These are phyloP conservation scores for Stagonosporopsis chrysanthemi DNA, from an alignment of 2,329 filamentous ascomycete species.

Conservation along the genomic window DNA sequence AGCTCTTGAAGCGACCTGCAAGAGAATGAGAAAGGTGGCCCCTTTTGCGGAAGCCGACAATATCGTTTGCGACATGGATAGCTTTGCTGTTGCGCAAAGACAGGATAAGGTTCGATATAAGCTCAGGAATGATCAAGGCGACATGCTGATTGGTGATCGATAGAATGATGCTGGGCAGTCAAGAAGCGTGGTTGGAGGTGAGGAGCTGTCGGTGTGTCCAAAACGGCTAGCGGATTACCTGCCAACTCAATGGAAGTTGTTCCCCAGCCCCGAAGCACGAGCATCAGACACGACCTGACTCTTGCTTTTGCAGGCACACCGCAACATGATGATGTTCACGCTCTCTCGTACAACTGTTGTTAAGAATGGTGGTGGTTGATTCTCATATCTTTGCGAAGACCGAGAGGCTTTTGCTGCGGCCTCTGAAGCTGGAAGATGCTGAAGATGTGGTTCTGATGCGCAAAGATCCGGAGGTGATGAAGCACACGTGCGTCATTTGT, in stretches of 20 bases:
- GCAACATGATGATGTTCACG: constrained; percentile 33
- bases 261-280: constrained; percentile 24
- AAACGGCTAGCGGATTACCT: constrained; percentile 32
- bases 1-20: constrained; percentile 86
- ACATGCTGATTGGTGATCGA: constrained; percentile 35
- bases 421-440: constrained; percentile 60
- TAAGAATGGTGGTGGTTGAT: constrained; percentile 46
- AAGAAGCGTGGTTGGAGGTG: constrained; percentile 30
- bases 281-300: constrained; percentile 22
- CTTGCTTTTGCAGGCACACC: constrained; percentile 29
- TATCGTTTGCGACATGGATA: constrained; percentile 44
- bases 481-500: constrained; percentile 57
- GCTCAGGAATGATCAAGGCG: constrained; percentile 17
- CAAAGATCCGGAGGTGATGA: constrained; percentile 68
- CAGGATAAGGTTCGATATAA: constrained; percentile 20
- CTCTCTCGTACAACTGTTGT: constrained; percentile 7
- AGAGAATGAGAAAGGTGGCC: constrained; percentile 83
- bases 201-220: constrained; percentile 28
- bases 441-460: constrained; percentile 62
- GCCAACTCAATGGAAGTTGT: constrained; percentile 9
- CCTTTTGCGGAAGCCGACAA: constrained; percentile 67
- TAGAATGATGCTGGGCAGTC: constrained; percentile 23
- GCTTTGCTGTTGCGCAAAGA: constrained; percentile 4
- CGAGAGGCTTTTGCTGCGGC: constrained; percentile 63
- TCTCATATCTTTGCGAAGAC: constrained; percentile 51